These are phyloP conservation scores for Clathrospora elynae DNA, from an alignment of 2,329 filamentous ascomycete species.

Conservation along the genomic window DNA sequence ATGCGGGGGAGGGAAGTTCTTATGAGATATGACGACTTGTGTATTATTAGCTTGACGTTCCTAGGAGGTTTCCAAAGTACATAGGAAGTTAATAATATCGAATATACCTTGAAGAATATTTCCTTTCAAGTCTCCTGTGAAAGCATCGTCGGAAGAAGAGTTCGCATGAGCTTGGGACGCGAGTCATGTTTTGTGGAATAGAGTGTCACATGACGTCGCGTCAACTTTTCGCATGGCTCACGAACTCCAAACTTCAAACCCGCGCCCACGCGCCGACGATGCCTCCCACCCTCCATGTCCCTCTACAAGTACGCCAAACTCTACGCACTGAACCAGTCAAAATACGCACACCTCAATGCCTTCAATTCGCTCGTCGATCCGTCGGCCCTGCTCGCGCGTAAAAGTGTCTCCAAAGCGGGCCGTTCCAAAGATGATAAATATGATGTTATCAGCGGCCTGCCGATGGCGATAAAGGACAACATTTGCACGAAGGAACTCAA, in stretches of 20 bases:
- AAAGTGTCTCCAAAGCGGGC: constrained; percentile 21
- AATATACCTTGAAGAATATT: too few relatives aligned
- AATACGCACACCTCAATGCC: constrained; percentile 46
- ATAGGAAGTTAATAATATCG: background rate
- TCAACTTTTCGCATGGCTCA: constrained; percentile 12
- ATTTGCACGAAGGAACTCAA: constrained; percentile 53
- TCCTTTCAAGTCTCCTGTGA: too few relatives aligned
- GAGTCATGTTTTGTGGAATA: too few relatives aligned
- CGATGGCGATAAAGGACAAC: constrained; percentile 58
- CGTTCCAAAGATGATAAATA: constrained; percentile 1
- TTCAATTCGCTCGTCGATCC: constrained; percentile 40
- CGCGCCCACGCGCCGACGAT: constrained; percentile 26
- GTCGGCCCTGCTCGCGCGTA: constrained; percentile 29
- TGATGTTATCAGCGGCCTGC: too few relatives aligned
- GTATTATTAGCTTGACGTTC: constrained; percentile 22
- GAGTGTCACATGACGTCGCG: constrained; percentile 28
- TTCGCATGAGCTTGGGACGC: too few relatives aligned
- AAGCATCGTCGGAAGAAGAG: too few relatives aligned
- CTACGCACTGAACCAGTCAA: constrained; percentile 43
- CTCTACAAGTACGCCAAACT: constrained; percentile 44
- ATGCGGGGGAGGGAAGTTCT: background rate
- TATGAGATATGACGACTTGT: constrained; percentile 2
- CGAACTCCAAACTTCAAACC: constrained; percentile 9
- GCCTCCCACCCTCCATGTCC: constrained; percentile 45
- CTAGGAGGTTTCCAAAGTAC: background rate